These are phyloP conservation scores for Monilinia fructigena DNA, from an alignment of 2,329 filamentous ascomycete species.

Conservation along the genomic window DNA sequence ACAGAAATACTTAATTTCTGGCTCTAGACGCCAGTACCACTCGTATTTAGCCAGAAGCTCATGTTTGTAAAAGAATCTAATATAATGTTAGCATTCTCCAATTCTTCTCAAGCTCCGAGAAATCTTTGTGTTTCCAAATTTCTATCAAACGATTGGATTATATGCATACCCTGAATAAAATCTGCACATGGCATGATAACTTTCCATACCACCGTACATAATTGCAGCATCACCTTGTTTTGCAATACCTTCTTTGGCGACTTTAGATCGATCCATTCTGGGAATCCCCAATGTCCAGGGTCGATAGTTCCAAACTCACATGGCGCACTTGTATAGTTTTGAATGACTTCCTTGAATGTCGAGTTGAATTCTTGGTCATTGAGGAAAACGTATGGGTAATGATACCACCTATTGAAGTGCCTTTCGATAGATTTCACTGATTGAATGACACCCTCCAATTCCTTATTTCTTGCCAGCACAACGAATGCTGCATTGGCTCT, in stretches of 20 bases:
- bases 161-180: conserved; percentile 89
- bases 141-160: conserved; percentile 1
- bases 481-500: conserved; percentile 95
- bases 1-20: conserved; percentile 99
- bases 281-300: conserved; percentile 89
- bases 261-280: conserved; percentile 93
- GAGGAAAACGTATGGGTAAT: conserved; percentile 97
- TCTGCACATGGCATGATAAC: conserved; percentile 98
- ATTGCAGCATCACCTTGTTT: conserved; percentile 97
- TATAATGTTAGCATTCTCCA: conserved; percentile 26
- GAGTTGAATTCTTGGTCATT: conserved; percentile 98
- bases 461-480: conserved; percentile 92
- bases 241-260: conserved; percentile 91
- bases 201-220: conserved; percentile 99
- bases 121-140: no score
- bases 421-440: conserved; percentile 97
- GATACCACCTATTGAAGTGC: conserved; percentile 98
- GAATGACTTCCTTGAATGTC: conserved; percentile 83
- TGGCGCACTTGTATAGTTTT: conserved; percentile 81
- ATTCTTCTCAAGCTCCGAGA: not conserved
- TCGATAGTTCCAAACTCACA: conserved; percentile 96
- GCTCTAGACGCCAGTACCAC: conserved; percentile 99
- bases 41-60: conserved; percentile 93
- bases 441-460: conserved; percentile 91
- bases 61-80: conserved; percentile 94